These are phyloP conservation scores for Debaryomyces fabryi DNA, from an alignment of 1,139 yeast genomes.

Conservation along the genomic window DNA sequence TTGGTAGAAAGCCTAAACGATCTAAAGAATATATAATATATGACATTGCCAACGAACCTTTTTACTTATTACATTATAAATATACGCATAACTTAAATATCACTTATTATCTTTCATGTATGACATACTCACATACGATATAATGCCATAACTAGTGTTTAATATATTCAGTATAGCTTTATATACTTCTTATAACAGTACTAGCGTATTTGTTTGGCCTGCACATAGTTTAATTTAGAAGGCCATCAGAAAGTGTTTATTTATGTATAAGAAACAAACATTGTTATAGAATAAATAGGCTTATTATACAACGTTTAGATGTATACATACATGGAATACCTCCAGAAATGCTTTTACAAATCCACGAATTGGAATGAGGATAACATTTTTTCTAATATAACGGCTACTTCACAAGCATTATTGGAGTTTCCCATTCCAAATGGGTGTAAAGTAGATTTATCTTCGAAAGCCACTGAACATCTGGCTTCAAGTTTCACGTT, in stretches of 20 bases:
- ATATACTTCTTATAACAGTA: background rate
- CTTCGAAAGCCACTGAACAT: slow-evolving; percentile 70
- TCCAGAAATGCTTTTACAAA: slow-evolving; percentile 68
- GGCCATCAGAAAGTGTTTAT: background rate
- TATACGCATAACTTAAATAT: background rate
- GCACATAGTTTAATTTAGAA: background rate
- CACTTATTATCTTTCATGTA: background rate
- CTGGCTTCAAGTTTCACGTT: slow-evolving; percentile 79
- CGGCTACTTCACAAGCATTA: slow-evolving; percentile 68
- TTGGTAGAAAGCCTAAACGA: slow-evolving; percentile 43
- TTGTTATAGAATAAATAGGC: background rate
- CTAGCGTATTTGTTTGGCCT: background rate
- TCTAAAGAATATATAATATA: slow-evolving; percentile 25
- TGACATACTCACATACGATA: background rate
- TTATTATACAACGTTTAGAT: slow-evolving; percentile 32
- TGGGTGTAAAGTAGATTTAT: slow-evolving; percentile 66
- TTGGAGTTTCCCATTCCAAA: slow-evolving; percentile 76
- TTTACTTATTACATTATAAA: background rate
- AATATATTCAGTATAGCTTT: background rate
- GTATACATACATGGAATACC: slow-evolving; percentile 86
- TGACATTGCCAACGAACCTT: background rate
- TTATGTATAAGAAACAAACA: slow-evolving; percentile 1
- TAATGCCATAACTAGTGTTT: background rate
- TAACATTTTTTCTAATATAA: slow-evolving; percentile 71
- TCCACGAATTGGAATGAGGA: slow-evolving; percentile 79